Evolutionary conservation across 2,329 filamentous ascomycete genomes (phyloP), one percentile per base, ranked within the genome.

Genomic region (Fusarium kyushuense): DNA sequence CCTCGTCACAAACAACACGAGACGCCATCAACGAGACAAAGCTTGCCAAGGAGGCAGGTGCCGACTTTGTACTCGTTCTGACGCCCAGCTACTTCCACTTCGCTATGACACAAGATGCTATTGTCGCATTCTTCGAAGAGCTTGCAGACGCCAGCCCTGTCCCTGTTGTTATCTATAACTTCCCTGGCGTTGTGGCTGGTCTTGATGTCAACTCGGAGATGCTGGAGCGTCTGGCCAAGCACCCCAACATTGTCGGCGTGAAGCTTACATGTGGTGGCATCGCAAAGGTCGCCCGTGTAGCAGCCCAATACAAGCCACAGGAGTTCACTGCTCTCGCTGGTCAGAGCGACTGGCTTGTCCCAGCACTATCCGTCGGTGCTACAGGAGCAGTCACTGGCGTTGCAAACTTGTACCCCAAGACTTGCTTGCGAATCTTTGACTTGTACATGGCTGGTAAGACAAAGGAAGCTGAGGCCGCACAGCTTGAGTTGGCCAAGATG

Each of bases 211-310:
- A 88, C 74, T 91, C 88, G 0, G 89, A 91, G 65, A 84, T 87
- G 71, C 88, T 92, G 66, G 80, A 84, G 4, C 78, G 80, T 0
- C 80, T 92, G 6, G 84, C 85, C 14, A 77, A 83, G 61, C 86
- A 90, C 74, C 79, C 83, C 41, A 91, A 91, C 68, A 90, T 92
- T 68, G 86, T 91, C 51, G 90, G 89, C 30, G 87, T 89, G 53
- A 92, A 92, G 80, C 80, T 92, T 56, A 92, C 90, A 4, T 92
- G 90, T 73, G 90, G 90, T n/a, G 89, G 87, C 69, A 91, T 92
- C 32, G 90, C 89, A 60, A 93, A 93, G 78, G 84, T 93, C 48
- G 87, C 88, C 6, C 83, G 90, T 11, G 83, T 93, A 6, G 75
- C 78, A 9, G 82, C 81, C 17, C 76, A 81, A 63, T 79, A 91